Evolutionary conservation across 1,284 basidiomycete species (phyloP).

Genomic region (Apiotrichum sp.): DNA sequence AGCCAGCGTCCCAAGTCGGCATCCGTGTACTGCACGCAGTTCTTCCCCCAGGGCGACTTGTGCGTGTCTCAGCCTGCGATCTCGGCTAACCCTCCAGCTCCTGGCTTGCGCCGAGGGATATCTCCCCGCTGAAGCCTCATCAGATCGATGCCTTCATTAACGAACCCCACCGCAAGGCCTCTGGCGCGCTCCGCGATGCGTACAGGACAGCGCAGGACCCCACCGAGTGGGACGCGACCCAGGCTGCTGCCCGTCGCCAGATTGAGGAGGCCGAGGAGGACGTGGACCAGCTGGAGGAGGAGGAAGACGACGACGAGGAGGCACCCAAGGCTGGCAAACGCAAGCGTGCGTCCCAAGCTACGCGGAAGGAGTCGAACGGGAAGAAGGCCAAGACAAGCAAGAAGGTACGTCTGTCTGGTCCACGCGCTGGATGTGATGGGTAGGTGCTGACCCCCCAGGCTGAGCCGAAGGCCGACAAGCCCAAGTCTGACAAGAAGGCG

Average conservation of each 20-base stretch:
- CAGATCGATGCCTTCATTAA: constrained; percentile 79
- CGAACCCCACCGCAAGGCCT: constrained; percentile 63
- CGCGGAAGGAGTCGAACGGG: constrained; percentile 44
- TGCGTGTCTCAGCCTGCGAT: constrained; percentile 50
- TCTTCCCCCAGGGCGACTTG: constrained; percentile 68
- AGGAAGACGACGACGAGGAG: constrained; percentile 56
- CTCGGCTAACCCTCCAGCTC: constrained; percentile 53
- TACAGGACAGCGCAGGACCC: constrained; percentile 82
- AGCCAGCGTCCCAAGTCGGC: constrained; percentile 31
- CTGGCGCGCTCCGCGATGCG: constrained; percentile 66
- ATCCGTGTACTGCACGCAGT: constrained; percentile 34
- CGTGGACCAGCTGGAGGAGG: constrained; percentile 57
- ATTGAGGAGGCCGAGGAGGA: constrained; percentile 56
- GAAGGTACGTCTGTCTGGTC: constrained; percentile 23
- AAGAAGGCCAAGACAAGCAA: constrained; percentile 53
- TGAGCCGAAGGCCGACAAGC: constrained; percentile 49
- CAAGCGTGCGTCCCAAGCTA: constrained; percentile 49
- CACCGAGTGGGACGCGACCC: constrained; percentile 55
- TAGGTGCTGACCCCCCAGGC: not conserved
- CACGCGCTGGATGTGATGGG: not conserved
- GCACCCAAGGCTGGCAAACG: constrained; percentile 53
- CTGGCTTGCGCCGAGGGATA: constrained; percentile 77
- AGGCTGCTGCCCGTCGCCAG: constrained; percentile 53
- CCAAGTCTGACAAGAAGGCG: constrained; percentile 30
- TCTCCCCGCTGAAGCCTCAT: constrained; percentile 67